phyloP scores from a whole-genome alignment of 2,329 filamentous ascomycete species.

The Arthroderma uncinatum region DNA sequence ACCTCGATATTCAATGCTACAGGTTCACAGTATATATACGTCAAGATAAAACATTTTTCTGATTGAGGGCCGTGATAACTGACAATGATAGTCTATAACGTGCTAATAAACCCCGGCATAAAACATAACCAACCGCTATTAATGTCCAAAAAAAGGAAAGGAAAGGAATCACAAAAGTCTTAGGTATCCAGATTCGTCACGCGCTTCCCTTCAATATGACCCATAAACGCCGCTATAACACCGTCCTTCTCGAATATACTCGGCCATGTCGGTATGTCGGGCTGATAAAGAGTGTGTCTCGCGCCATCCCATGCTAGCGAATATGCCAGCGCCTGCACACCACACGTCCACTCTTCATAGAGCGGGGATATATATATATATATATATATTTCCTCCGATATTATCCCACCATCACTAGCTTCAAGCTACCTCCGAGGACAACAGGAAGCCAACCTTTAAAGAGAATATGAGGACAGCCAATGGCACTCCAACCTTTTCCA shows the following conservation, averaged over 20 bases:
- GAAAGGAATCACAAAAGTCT: background rate
- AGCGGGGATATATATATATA: background rate
- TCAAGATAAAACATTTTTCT: slow-evolving; percentile 1
- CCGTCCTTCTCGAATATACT: slow-evolving; percentile 5
- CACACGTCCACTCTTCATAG: background rate
- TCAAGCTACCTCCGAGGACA: background rate
- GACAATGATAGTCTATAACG: slow-evolving; percentile 6
- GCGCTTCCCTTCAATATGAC: slow-evolving; percentile 6
- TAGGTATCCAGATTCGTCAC: slow-evolving; percentile 5
- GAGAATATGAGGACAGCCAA: background rate
- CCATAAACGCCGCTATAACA: slow-evolving; percentile 4
- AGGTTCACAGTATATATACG: too few species aligned
- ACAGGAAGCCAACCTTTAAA: background rate
- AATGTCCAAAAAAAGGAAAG: background rate
- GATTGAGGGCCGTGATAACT: slow-evolving; percentile 2
- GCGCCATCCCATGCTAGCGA: background rate
- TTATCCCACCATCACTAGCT: background rate
- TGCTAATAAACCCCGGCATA: slow-evolving; percentile 4
- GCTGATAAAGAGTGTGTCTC: background rate
- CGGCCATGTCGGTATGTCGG: background rate
- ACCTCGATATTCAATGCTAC: too few species aligned
- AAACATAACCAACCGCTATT: slow-evolving; percentile 6
- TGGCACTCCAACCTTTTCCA: background rate
- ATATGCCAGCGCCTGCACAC: background rate
- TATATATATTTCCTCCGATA: background rate